Conservation (phyloP, 139 green algal genomes). For the Coelastrella sp. region DNA sequence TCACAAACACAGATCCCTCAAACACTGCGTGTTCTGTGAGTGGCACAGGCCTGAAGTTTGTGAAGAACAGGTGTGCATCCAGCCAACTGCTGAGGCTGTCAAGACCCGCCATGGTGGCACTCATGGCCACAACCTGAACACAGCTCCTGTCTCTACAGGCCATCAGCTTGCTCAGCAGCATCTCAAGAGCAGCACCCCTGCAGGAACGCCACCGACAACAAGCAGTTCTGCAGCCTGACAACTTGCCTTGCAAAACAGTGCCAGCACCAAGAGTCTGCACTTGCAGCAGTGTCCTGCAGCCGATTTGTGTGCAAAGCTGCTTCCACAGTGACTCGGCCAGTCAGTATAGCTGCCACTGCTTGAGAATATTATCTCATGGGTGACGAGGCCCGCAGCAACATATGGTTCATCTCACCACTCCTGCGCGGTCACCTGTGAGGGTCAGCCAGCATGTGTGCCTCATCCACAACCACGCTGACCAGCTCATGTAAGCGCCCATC, state of each 20-base stretch:
- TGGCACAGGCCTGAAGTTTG: slow-evolving; percentile 90
- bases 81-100: slow-evolving; percentile 89
- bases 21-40: slow-evolving; percentile 49
- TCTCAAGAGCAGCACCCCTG: slow-evolving; percentile 83
- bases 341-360: no score
- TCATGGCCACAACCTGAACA: slow-evolving; percentile 97
- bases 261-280: no score
- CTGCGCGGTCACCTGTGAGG: slow-evolving; percentile 21
- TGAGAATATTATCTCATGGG: no score
- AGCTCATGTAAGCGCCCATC: slow-evolving; percentile 79
- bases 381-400: no score
- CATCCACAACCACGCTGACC: slow-evolving; percentile 87
- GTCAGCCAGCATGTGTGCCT: slow-evolving; percentile 94
- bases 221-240: no score
- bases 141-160: slow-evolving; percentile 1
- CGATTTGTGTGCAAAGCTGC: no score
- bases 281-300: no score
- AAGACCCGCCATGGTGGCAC: slow-evolving; percentile 94
- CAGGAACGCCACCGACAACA: no score
- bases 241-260: no score
- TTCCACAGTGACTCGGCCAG: no score
- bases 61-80: slow-evolving; percentile 86
- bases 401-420: no score
- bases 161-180: slow-evolving; percentile 98
- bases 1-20: slow-evolving; percentile 40